Percentiles rank a stretch among this genome's conserved stretches.
Conservation (phyloP, 345 rosid species). For the thale cress (Arabidopsis thaliana) region TAIR10.1 NC_003071.7:17370001-17370500, state of each 20-base stretch:
- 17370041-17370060: no score
- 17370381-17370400: background rate
- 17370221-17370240: background rate
- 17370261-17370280: background rate
- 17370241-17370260: background rate
- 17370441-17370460: no score
- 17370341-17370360: background rate
- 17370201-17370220: background rate
- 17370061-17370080: no score
- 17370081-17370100: no score
- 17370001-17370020: no score
- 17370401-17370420: background rate
- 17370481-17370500: no score
- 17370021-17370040: no score
- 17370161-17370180: background rate
- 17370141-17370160: no score
- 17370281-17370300: slow-evolving; percentile 2
- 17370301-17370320: background rate
- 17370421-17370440: no score
- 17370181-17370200: background rate
- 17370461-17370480: no score
- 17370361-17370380: slow-evolving; percentile 5
- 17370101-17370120: no score
- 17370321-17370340: background rate
- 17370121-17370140: no score